Base-by-base conservation (phyloP, 1,139 yeast genomes). In the Geotrichum histeridarum region DNA sequence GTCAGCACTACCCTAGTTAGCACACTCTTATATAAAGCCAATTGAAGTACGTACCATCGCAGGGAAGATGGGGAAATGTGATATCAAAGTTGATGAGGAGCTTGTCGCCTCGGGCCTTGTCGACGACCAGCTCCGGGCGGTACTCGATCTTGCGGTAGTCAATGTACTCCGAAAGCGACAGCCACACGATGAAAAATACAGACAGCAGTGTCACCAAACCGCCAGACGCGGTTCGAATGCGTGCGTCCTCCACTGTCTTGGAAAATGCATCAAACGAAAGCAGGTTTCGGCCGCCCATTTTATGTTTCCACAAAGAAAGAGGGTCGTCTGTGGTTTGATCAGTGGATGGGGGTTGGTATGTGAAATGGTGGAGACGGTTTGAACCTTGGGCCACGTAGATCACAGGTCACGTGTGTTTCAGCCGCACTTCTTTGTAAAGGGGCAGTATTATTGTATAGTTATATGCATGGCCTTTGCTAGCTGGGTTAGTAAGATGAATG, bases 211-310 rank as follows among this genome's bases (percentile, higher is more conserved):
- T 90, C 63, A 93, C 87, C 41, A 89, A 65, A 1, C 97, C 99
- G 51, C 99, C 99, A 6, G 93, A 78, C 3, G 91, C 78, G 2
- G 99, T 93, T 61, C 86, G 82, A 58, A 93, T 82, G 55, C 88
- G 79, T 5, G 96, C 95, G 69, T 93, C 99, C 64, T 91, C 98
- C 46, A 88, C 91, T 6, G 98, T 89, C 71, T 90, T 91, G 36
- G 96, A 83, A 70, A 93, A 93, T 11, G 95, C 96, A 70, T 93
- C 99, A 59, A 86, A 76, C 43, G 84, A 80, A 54, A 86, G 73
- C 60, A 88, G 74, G 58, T 53, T 50, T 22, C 51, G 51, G 35
- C 52, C 45, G 31, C 49, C 51, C 52, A 53, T 50, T 15, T 32
- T 22, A 18, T 44, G n/a, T 35, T 3, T 6, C n/a, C n/a, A n/a